Conservation (phyloP, 208 protist genomes). For the Crithidia acanthocephali region DNA sequence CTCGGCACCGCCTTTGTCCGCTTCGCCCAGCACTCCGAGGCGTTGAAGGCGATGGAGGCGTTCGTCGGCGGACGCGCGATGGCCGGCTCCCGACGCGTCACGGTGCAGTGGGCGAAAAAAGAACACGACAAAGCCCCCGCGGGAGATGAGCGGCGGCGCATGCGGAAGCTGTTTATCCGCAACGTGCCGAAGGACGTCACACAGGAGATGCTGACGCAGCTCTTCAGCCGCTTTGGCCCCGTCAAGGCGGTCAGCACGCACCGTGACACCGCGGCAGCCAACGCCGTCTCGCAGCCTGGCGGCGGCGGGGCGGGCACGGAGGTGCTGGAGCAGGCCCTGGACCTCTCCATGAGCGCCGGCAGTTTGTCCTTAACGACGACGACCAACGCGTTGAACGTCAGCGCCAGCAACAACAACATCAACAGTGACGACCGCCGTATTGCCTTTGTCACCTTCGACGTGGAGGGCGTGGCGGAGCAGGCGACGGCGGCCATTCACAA, state of each 20-base stretch:
- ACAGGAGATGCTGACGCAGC: slow-evolving; percentile 34
- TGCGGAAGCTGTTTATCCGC: slow-evolving; percentile 86
- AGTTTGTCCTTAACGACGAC: neutral
- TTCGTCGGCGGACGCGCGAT: slow-evolving; percentile 18
- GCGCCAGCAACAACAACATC: slow-evolving; percentile 2
- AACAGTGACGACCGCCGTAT: slow-evolving; percentile 43
- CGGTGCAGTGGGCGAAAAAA: slow-evolving; percentile 70
- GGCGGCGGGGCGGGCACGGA: slow-evolving; percentile 5
- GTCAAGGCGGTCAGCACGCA: slow-evolving; percentile 63
- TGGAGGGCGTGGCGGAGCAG: slow-evolving; percentile 56
- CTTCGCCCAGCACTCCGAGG: slow-evolving; percentile 48
- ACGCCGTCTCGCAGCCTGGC: slow-evolving; percentile 22
- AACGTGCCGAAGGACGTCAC: slow-evolving; percentile 77
- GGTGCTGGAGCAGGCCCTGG: neutral
- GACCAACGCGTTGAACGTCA: neutral
- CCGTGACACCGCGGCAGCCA: slow-evolving; percentile 59
- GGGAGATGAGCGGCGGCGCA: slow-evolving; percentile 54
- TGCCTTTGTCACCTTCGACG: slow-evolving; percentile 54
- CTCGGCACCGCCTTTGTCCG: slow-evolving; percentile 83
- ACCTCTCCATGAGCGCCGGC: slow-evolving; percentile 1
- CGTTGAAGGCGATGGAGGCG: slow-evolving; percentile 34
- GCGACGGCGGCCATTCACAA: slow-evolving; percentile 73
- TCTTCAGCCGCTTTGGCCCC: slow-evolving; percentile 58
- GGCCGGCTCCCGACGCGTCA: slow-evolving; percentile 30
- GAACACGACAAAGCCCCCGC: slow-evolving; percentile 75